Evolutionary conservation across 441 rosid species (phyloP).

Genomic region (Viola pubescens): DNA sequence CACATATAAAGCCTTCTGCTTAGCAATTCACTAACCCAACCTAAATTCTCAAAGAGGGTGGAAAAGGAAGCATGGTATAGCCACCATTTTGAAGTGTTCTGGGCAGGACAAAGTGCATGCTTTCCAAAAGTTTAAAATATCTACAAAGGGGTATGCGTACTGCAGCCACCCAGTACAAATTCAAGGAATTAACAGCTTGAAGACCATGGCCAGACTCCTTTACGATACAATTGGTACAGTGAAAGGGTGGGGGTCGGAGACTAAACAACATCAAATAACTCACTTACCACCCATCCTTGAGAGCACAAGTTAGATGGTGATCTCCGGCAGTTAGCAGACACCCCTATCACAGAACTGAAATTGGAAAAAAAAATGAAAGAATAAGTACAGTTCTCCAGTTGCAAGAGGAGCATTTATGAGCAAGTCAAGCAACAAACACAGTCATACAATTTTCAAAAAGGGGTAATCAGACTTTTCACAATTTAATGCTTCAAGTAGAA

Average conservation of each 20-base stretch:
- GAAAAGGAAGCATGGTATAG: constrained; percentile 25
- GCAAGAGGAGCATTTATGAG: neutral
- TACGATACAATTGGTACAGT: constrained; percentile 25
- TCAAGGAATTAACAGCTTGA: constrained; percentile 29
- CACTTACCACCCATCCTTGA: constrained; percentile 49
- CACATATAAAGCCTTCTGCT: constrained; percentile 31
- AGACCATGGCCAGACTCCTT: constrained; percentile 24
- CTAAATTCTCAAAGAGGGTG: constrained; percentile 23
- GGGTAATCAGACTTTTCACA: too few species aligned
- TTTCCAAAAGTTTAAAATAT: constrained; percentile 49
- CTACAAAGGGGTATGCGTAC: constrained; percentile 45
- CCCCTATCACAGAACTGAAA: constrained; percentile 31
- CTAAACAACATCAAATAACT: constrained; percentile 34
- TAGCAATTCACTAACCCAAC: constrained; percentile 29
- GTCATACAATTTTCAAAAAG: too few species aligned
- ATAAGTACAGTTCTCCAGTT: neutral
- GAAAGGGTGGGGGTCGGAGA: constrained; percentile 34
- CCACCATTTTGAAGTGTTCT: constrained; percentile 31
- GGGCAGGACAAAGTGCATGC: constrained; percentile 31
- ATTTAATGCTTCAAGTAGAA: too few species aligned
- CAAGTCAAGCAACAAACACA: neutral
- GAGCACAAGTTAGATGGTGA: constrained; percentile 28
- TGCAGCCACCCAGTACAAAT: constrained; percentile 38
- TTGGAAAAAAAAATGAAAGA: constrained; percentile 1
- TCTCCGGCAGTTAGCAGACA: constrained; percentile 27